Conservation (phyloP, 148 eudicot genomes). For the Oxyria digyna region DNA sequence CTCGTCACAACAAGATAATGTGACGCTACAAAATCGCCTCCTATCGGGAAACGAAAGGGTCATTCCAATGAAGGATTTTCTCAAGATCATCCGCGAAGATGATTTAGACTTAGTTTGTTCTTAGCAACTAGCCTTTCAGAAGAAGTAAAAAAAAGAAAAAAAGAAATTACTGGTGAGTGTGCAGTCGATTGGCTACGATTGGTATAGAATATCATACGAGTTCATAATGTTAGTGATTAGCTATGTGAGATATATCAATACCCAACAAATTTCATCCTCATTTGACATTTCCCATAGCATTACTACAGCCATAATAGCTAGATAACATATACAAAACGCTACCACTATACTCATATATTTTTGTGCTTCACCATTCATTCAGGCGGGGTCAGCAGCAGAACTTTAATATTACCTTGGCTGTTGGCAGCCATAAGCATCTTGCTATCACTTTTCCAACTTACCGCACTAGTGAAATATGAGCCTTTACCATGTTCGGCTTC, state of each 20-base stretch:
- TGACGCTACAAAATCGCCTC: no score
- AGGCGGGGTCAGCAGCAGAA: conserved; percentile 63
- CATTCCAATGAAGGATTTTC: no score
- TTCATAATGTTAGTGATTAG: no score
- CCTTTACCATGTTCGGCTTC: conserved; percentile 48
- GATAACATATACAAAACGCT: not conserved
- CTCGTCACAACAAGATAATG: no score
- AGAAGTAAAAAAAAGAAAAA: no score
- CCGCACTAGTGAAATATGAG: conserved; percentile 71
- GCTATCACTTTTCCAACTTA: conserved; percentile 78
- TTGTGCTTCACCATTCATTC: not conserved
- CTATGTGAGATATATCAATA: no score
- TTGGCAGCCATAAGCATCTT: conserved; percentile 73
- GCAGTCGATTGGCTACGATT: no score
- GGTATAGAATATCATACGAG: no score
- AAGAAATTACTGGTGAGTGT: no score
- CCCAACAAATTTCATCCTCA: not conserved
- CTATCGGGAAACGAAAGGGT: no score
- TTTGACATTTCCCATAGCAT: not conserved
- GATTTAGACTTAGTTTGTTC: no score
- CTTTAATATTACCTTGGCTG: conserved; percentile 75
- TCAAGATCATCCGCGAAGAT: no score
- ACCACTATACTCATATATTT: not conserved
- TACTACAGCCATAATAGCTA: not conserved
- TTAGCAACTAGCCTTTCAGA: not conserved